These are phyloP conservation scores for Hymenoscyphus fraxineus DNA, from an alignment of 2,329 filamentous ascomycete genomes.

Conservation along the genomic window DNA sequence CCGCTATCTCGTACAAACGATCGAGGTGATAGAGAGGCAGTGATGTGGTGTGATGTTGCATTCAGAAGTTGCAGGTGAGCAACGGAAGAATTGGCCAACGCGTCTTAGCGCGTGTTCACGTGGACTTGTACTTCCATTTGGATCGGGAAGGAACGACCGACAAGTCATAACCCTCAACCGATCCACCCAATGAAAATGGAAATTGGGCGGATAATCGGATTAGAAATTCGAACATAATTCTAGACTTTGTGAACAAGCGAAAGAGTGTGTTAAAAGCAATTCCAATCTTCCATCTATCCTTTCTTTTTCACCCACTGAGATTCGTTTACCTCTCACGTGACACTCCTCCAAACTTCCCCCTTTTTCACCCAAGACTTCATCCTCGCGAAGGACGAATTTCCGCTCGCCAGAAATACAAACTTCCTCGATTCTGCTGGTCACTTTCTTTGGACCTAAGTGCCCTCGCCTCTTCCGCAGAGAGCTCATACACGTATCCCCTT, in stretches of 20 bases:
- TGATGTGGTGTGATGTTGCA: background rate
- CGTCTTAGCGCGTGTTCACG: background rate
- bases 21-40: background rate
- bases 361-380: background rate
- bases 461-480: background rate
- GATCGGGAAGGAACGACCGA: constrained; percentile 1
- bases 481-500: background rate
- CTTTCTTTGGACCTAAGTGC: background rate
- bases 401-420: background rate
- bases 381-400: background rate
- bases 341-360: background rate
- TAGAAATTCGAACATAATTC: background rate
- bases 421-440: background rate
- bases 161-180: background rate
- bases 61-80: no score
- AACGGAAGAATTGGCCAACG: no score
- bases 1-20: background rate
- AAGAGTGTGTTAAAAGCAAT: background rate
- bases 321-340: background rate
- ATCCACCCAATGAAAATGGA: background rate
- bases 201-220: background rate
- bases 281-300: no score
- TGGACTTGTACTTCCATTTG: background rate
- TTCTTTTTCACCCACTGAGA: background rate
- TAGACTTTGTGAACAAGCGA: background rate